These are phyloP conservation scores for Maudiozyma saulgeensis DNA, from an alignment of 805 yeast genomes.

Conservation along the genomic window DNA sequence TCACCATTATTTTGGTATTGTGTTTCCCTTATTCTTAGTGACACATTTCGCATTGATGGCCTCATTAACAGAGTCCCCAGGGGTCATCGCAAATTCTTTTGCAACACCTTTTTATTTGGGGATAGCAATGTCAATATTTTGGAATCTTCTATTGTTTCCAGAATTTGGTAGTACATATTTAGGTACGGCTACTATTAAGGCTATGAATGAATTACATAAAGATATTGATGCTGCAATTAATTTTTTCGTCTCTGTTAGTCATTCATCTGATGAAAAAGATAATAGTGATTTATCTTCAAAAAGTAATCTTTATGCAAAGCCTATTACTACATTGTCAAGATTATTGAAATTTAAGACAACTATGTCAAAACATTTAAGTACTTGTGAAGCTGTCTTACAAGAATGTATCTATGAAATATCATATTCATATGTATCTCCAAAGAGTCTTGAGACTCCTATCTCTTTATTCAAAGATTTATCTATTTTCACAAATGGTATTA, in stretches of 20 bases:
- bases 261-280: background rate
- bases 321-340: slow-evolving; percentile 24
- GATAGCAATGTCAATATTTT: slow-evolving; percentile 35
- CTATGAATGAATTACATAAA: slow-evolving; percentile 33
- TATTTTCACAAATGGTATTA: slow-evolving; percentile 33
- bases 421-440: slow-evolving; percentile 39
- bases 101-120: slow-evolving; percentile 39
- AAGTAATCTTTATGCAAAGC: slow-evolving; percentile 11
- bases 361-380: slow-evolving; percentile 27
- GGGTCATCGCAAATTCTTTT: slow-evolving; percentile 28
- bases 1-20: slow-evolving; percentile 38
- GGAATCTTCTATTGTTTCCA: slow-evolving; percentile 38
- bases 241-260: slow-evolving; percentile 30
- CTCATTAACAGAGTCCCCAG: slow-evolving; percentile 26
- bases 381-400: slow-evolving; percentile 33
- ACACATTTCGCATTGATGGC: slow-evolving; percentile 41
- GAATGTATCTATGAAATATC: slow-evolving; percentile 43
- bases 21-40: slow-evolving; percentile 40
- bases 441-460: slow-evolving; percentile 30
- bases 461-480: slow-evolving; percentile 27
- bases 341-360: slow-evolving; percentile 29
- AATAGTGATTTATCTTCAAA: slow-evolving; percentile 2
- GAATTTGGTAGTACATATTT: slow-evolving; percentile 43
- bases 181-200: slow-evolving; percentile 35
- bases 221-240: slow-evolving; percentile 32